Evolutionary conservation across 169 alveolate genomes (phyloP).

Genomic region (Fabrea salina): DNA sequence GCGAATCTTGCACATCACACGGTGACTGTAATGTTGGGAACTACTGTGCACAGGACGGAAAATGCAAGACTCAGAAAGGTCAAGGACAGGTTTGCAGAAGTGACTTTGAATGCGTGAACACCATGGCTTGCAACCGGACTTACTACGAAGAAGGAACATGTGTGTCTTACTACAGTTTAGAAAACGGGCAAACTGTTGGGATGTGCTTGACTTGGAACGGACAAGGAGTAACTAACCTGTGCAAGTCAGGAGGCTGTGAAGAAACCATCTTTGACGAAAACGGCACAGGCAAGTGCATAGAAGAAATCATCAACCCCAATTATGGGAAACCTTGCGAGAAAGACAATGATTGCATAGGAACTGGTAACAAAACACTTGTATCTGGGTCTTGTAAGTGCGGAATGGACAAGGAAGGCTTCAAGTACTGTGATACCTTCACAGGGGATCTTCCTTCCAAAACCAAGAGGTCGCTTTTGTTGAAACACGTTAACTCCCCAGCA

Average conservation of each 20-base stretch:
- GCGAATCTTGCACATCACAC: background rate
- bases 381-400: constrained; percentile 16
- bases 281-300: background rate
- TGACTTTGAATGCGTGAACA: constrained; percentile 13
- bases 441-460: constrained; percentile 4
- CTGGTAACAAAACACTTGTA: background rate
- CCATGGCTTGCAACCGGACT: constrained; percentile 15
- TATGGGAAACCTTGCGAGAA: background rate
- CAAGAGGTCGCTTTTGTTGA: background rate
- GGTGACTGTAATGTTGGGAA: constrained; percentile 11
- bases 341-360: background rate
- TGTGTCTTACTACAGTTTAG: background rate
- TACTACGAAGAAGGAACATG: background rate
- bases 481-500: constrained; percentile 13
- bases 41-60: background rate
- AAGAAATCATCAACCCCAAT: background rate
- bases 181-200: background rate
- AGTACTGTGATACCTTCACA: background rate
- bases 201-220: background rate
- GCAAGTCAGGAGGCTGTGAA: background rate
- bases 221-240: constrained; percentile 9
- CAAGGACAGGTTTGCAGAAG: background rate
- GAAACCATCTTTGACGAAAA: background rate
- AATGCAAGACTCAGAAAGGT: background rate
- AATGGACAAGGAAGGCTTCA: background rate